phyloP scores from a whole-genome alignment of 768 basidiomycete genomes.

The Suillus lakei region DNA sequence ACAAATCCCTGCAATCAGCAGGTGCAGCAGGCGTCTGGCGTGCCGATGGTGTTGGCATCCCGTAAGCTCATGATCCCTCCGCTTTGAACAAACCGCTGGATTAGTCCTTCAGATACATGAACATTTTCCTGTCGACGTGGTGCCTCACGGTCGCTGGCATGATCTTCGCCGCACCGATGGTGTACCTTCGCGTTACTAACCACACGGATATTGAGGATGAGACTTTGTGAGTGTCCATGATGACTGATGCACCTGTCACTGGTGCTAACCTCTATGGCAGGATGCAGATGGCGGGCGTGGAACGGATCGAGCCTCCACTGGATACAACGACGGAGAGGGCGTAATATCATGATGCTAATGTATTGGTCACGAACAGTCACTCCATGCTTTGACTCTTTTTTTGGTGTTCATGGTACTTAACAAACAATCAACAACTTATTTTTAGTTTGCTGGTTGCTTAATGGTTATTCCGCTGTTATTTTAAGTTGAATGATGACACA shows the following conservation, averaged over 20 bases:
- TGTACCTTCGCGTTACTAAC: slow-evolving; percentile 68
- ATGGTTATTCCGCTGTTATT: background rate
- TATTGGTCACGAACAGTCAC: background rate
- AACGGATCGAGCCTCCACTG: slow-evolving; percentile 7
- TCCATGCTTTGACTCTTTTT: background rate
- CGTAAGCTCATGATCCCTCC: slow-evolving; percentile 50
- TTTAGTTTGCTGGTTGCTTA: background rate
- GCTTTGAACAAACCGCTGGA: background rate
- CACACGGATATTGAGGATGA: slow-evolving; percentile 57
- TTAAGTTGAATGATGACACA: background rate
- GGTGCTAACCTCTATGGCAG: background rate
- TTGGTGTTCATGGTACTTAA: background rate
- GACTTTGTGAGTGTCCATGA: slow-evolving; percentile 44
- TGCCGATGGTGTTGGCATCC: slow-evolving; percentile 62
- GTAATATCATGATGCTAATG: background rate
- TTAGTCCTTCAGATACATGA: slow-evolving; percentile 55
- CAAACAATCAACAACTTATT: background rate
- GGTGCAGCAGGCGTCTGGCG: slow-evolving; percentile 77
- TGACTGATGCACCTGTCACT: background rate
- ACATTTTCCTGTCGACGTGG: slow-evolving; percentile 79
- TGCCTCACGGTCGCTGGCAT: slow-evolving; percentile 65
- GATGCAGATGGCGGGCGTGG: slow-evolving; percentile 9
- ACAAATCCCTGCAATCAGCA: slow-evolving; percentile 78
- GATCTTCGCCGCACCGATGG: slow-evolving; percentile 73
- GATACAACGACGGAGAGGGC: background rate